phyloP scores from a whole-genome alignment of 2,329 filamentous ascomycete species.

The Xylariales sp. region DNA sequence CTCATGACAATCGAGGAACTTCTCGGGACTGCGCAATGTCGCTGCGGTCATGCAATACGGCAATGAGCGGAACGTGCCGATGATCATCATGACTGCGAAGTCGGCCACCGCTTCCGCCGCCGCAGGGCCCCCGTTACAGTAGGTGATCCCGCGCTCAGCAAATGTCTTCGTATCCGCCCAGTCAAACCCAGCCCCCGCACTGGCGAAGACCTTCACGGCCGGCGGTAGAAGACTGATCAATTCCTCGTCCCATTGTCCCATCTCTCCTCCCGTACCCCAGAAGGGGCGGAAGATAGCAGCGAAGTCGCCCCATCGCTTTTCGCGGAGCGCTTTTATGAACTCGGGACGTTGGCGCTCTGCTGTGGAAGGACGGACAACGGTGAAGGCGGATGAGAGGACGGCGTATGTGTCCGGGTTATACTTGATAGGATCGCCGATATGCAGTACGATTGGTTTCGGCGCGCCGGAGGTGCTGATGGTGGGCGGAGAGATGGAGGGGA shows the following conservation, averaged over 20 bases:
- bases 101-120: constrained; percentile 71
- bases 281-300: constrained; percentile 50
- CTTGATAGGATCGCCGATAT: constrained; percentile 62
- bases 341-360: constrained; percentile 46
- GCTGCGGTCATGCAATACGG: constrained; percentile 60
- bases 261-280: constrained; percentile 61
- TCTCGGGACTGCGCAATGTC: constrained; percentile 25
- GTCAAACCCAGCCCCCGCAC: constrained; percentile 57
- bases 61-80: constrained; percentile 64
- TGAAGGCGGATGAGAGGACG: constrained; percentile 37
- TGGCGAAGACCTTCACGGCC: constrained; percentile 52
- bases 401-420: constrained; percentile 45
- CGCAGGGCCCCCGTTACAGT: constrained; percentile 68
- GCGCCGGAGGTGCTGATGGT: constrained; percentile 12
- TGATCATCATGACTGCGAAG: constrained; percentile 63
- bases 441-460: constrained; percentile 57
- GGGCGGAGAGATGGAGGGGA: constrained; percentile 5
- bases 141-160: constrained; percentile 59
- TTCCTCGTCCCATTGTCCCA: constrained; percentile 58
- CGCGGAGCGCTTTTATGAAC: constrained; percentile 44
- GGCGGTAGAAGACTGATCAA: constrained; percentile 49
- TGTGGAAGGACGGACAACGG: constrained; percentile 45
- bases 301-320: constrained; percentile 52
- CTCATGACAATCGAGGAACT: constrained; percentile 56
- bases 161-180: constrained; percentile 57